phyloP scores from a whole-genome alignment of 148 eudicot species.

The Bassia scoparia region DNA sequence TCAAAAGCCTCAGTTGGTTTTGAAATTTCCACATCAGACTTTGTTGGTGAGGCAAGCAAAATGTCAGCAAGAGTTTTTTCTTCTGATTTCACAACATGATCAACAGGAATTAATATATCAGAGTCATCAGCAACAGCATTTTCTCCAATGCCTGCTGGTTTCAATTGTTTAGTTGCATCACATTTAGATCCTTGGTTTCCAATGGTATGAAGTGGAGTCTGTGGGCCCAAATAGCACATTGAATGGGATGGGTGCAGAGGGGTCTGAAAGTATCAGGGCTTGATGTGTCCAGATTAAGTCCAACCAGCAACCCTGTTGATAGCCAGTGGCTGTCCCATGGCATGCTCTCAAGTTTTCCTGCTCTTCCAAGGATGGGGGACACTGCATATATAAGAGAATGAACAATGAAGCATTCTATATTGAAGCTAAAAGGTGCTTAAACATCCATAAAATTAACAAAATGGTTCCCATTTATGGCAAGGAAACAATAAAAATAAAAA shows the following conservation, averaged over 20 bases:
- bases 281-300: conserved; percentile 70
- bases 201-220: conserved; percentile 35
- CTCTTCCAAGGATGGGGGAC: conserved; percentile 71
- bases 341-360: conserved; percentile 53
- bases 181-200: conserved; percentile 36
- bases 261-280: conserved; percentile 76
- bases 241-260: conserved; percentile 84
- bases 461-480: neutral
- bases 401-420: neutral
- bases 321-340: conserved; percentile 52
- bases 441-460: neutral
- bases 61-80: conserved; percentile 41
- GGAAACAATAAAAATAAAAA: neutral
- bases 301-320: conserved; percentile 50
- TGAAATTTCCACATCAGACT: conserved; percentile 47
- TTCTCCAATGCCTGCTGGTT: conserved; percentile 28
- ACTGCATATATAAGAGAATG: conserved; percentile 45
- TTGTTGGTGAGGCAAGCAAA: conserved; percentile 55
- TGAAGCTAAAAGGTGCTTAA: neutral
- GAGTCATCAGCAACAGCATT: conserved; percentile 26
- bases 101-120: conserved; percentile 25
- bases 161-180: conserved; percentile 32
- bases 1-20: conserved; percentile 33
- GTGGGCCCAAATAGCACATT: conserved; percentile 67
- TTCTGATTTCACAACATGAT: conserved; percentile 32